A percentile compares a stretch with the other conserved stretches of the same genome.
Evolutionary conservation across 2,329 filamentous ascomycete species (phyloP).

Genomic region (Aspergillus sp.): DNA sequence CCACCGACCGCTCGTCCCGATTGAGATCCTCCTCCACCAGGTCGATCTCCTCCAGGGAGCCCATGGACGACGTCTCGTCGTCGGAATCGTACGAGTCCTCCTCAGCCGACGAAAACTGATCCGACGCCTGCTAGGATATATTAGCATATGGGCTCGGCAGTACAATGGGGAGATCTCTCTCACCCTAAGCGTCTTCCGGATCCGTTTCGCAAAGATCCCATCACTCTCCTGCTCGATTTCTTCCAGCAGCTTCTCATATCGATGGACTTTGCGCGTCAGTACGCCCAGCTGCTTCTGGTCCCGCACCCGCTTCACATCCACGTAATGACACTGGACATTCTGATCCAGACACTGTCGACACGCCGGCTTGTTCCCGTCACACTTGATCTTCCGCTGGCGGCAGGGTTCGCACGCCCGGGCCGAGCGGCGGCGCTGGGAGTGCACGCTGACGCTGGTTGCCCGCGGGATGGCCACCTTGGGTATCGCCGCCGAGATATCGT

Average conservation of each 20-base stretch:
- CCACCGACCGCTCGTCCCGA: conserved; percentile 32
- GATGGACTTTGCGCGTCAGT: conserved; percentile 23
- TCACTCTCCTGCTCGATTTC: conserved; percentile 26
- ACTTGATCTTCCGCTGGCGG: conserved; percentile 36
- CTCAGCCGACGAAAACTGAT: not conserved
- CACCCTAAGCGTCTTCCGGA: conserved; percentile 28
- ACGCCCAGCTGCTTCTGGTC: conserved; percentile 33
- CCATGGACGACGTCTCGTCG: conserved; percentile 26
- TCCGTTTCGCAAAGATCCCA: conserved; percentile 16
- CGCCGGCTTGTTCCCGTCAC: conserved; percentile 28
- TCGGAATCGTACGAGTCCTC: conserved; percentile 18
- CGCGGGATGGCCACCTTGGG: conserved; percentile 33
- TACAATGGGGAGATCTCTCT: too few relatives aligned
- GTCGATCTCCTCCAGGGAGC: conserved; percentile 43
- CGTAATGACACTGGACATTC: conserved; percentile 25
- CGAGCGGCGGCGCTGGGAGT: conserved; percentile 26
- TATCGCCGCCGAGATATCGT: not conserved
- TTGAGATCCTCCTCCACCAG: conserved; percentile 43
- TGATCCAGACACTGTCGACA: conserved; percentile 30
- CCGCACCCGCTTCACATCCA: conserved; percentile 36
- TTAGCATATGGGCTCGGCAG: not conserved
- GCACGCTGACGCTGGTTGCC: conserved; percentile 15
- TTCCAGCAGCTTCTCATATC: conserved; percentile 28
- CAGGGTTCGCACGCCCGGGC: conserved; percentile 36
- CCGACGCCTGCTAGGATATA: not conserved